Evolutionary conservation across 2,329 filamentous ascomycete species (phyloP).

Genomic region (Talaromyces atroroseus): DNA sequence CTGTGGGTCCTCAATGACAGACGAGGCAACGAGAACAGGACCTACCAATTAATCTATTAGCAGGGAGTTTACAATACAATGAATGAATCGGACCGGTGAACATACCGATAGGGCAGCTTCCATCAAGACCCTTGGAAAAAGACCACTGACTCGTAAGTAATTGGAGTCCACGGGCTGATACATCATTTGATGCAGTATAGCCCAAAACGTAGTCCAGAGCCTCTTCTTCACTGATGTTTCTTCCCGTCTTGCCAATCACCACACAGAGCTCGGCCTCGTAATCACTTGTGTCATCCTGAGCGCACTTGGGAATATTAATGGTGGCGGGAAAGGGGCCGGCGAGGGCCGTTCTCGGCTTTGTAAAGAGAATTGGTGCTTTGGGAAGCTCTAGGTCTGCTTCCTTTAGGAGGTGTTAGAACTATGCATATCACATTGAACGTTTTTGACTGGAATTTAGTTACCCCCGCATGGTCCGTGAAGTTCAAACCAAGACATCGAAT

Average conservation of each 20-base stretch:
- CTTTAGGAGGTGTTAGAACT: slow-evolving; percentile 8
- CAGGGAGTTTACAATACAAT: too few relatives aligned
- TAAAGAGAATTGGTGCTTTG: slow-evolving; percentile 26
- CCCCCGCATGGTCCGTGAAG: slow-evolving; percentile 26
- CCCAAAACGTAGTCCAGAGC: slow-evolving; percentile 53
- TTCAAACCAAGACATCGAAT: slow-evolving; percentile 30
- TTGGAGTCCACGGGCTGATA: slow-evolving; percentile 51
- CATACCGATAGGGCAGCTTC: slow-evolving; percentile 44
- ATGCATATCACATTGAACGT: too few relatives aligned
- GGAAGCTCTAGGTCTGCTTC: slow-evolving; percentile 24
- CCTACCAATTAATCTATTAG: slow-evolving; percentile 5
- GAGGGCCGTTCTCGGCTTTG: slow-evolving; percentile 25
- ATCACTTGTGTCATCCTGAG: slow-evolving; percentile 27
- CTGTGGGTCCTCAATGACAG: slow-evolving; percentile 26
- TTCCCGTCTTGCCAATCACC: slow-evolving; percentile 50
- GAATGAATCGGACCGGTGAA: too few relatives aligned
- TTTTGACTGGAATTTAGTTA: slow-evolving; percentile 7
- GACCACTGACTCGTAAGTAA: slow-evolving; percentile 57
- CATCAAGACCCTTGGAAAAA: slow-evolving; percentile 53
- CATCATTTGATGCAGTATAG: slow-evolving; percentile 53
- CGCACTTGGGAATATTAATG: slow-evolving; percentile 26
- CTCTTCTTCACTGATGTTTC: slow-evolving; percentile 38
- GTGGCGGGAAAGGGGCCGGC: slow-evolving; percentile 22
- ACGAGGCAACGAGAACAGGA: slow-evolving; percentile 23
- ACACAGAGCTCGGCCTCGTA: slow-evolving; percentile 47